Evolutionary conservation across 805 yeast genomes (phyloP).

Genomic region (Ogataea nakhonphanomensis): DNA sequence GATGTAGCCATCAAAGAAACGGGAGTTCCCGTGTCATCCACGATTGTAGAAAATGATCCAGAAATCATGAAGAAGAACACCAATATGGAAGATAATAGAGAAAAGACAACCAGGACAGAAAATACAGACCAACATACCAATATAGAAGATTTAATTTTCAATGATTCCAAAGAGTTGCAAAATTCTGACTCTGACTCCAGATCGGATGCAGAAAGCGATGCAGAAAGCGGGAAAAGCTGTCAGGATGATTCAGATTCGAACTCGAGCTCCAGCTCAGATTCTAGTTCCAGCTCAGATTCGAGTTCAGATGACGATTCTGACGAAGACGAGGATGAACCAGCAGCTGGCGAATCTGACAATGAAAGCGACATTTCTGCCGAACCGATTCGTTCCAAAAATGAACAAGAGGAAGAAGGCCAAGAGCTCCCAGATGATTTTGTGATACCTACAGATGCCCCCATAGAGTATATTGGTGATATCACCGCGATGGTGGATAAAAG

Average conservation of each 20-base stretch:
- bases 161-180: conserved; percentile 15
- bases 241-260: conserved; percentile 16
- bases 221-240: conserved; percentile 20
- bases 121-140: not conserved
- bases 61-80: not conserved
- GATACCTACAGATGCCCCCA: conserved; percentile 57
- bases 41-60: not conserved
- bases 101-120: not conserved
- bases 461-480: conserved; percentile 70
- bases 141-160: conserved; percentile 17
- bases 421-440: conserved; percentile 62
- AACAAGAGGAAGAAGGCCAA: conserved; percentile 63
- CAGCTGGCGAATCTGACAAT: conserved; percentile 31
- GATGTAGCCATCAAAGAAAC: not conserved
- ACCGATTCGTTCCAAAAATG: conserved; percentile 80
- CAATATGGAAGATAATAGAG: not conserved
- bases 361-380: conserved; percentile 43
- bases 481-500: conserved; percentile 68
- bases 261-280: conserved; percentile 15
- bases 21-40: too few relatives aligned
- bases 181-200: conserved; percentile 26
- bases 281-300: conserved; percentile 8
- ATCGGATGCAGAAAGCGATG: conserved; percentile 25
- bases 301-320: conserved; percentile 25
- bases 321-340: conserved; percentile 15